Percentiles rank a stretch among this genome's conserved stretches.
phyloP scores from a whole-genome alignment of 352 stramenopile species.

The Phytophthora citricola region DNA sequence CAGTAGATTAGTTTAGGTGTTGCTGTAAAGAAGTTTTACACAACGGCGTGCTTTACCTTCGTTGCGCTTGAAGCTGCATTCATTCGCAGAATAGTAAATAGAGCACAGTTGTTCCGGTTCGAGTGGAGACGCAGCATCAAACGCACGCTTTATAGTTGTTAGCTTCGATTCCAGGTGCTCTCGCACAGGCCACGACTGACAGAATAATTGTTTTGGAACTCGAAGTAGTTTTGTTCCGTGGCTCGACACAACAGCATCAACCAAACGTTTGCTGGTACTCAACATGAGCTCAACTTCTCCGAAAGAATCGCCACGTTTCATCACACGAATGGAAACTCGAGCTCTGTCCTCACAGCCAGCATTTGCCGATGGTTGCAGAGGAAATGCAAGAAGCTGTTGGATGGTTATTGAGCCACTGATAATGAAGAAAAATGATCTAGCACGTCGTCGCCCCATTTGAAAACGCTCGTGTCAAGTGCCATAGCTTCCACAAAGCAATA shows the following conservation, averaged over 20 bases:
- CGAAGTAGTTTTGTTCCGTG: slow-evolving; percentile 42
- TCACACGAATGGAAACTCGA: slow-evolving; percentile 38
- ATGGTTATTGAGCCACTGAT: slow-evolving; percentile 43
- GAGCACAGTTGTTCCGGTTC: slow-evolving; percentile 51
- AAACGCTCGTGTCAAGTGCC: slow-evolving; percentile 38
- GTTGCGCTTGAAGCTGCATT: slow-evolving; percentile 44
- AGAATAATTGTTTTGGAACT: slow-evolving; percentile 46
- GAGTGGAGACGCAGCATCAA: slow-evolving; percentile 41
- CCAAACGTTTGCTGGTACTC: slow-evolving; percentile 29
- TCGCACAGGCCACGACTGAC: slow-evolving; percentile 38
- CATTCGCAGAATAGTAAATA: slow-evolving; percentile 48
- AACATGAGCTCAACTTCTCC: slow-evolving; percentile 56
- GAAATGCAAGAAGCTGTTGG: slow-evolving; percentile 27
- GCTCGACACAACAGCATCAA: slow-evolving; percentile 33
- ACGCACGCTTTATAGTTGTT: slow-evolving; percentile 34
- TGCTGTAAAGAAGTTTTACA: not conserved
- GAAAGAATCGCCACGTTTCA: slow-evolving; percentile 46
- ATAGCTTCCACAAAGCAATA: slow-evolving; percentile 42
- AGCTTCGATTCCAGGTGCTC: slow-evolving; percentile 43
- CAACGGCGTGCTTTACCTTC: slow-evolving; percentile 36
- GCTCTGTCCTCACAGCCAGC: slow-evolving; percentile 3
- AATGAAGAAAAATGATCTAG: slow-evolving; percentile 49
- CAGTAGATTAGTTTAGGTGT: not conserved
- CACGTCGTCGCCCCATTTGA: slow-evolving; percentile 33
- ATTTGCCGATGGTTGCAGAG: not conserved